phyloP scores from a whole-genome alignment of 805 yeast genomes.

The Peterozyma toletana region DNA sequence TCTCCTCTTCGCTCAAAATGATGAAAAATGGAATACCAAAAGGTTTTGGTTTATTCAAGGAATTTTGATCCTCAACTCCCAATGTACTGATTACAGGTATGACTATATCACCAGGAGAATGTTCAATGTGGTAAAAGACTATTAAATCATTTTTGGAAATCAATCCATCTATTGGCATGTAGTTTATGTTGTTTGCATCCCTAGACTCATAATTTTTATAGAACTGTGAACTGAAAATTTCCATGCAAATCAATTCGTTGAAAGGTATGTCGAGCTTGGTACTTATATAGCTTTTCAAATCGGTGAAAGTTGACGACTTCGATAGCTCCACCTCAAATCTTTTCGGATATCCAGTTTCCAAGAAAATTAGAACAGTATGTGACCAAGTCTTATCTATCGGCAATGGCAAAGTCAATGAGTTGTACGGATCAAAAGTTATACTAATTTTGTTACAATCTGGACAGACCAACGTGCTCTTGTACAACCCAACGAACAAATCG shows the following conservation, averaged over 20 bases:
- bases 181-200: slow-evolving; percentile 46
- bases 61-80: slow-evolving; percentile 25
- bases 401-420: slow-evolving; percentile 82
- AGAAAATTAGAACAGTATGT: slow-evolving; percentile 54
- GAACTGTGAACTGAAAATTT: slow-evolving; percentile 60
- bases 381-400: slow-evolving; percentile 75
- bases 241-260: slow-evolving; percentile 41
- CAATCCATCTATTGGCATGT: slow-evolving; percentile 60
- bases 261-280: slow-evolving; percentile 30
- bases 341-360: slow-evolving; percentile 43
- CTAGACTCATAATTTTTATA: slow-evolving; percentile 57
- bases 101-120: slow-evolving; percentile 40
- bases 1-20: slow-evolving; percentile 44
- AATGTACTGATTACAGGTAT: slow-evolving; percentile 54
- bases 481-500: slow-evolving; percentile 85
- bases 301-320: slow-evolving; percentile 56
- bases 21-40: slow-evolving; percentile 80
- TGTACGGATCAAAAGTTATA: slow-evolving; percentile 90
- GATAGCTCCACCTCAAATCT: slow-evolving; percentile 65
- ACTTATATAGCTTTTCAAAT: slow-evolving; percentile 56
- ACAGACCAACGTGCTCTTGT: slow-evolving; percentile 83
- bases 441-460: slow-evolving; percentile 77
- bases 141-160: slow-evolving; percentile 58
- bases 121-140: slow-evolving; percentile 45
- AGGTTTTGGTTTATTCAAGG: slow-evolving; percentile 31